Percentiles rank a stretch among this genome's conserved stretches.
Evolutionary conservation across 805 yeast genomes (phyloP).

Genomic region (Kodamaea kaohsiungensis): DNA sequence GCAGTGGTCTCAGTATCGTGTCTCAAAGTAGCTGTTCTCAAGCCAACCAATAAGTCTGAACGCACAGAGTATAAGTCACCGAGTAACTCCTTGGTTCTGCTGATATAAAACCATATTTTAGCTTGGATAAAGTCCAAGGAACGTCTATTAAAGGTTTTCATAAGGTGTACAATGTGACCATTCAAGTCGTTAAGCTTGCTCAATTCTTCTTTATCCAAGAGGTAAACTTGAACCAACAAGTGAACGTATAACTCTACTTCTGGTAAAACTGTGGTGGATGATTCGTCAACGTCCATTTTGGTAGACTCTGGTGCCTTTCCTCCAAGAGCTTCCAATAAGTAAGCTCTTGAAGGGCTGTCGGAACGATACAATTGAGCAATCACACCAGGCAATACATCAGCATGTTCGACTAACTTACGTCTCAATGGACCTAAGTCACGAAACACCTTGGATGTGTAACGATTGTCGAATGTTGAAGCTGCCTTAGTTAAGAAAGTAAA

Average conservation of each 20-base stretch:
- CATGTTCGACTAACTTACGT: slow-evolving; percentile 51
- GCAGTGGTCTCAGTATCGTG: slow-evolving; percentile 94
- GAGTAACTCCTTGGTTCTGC: slow-evolving; percentile 71
- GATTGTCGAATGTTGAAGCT: slow-evolving; percentile 74
- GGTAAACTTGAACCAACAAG: slow-evolving; percentile 72
- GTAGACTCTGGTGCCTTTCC: neutral
- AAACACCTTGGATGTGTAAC: slow-evolving; percentile 82
- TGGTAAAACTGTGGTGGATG: slow-evolving; percentile 52
- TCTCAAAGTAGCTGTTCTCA: slow-evolving; percentile 86
- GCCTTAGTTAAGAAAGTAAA: slow-evolving; percentile 59
- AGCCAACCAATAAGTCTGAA: slow-evolving; percentile 66
- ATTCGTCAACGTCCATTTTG: slow-evolving; percentile 8
- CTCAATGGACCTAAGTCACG: slow-evolving; percentile 80
- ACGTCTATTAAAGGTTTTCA: slow-evolving; percentile 72
- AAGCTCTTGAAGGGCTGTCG: slow-evolving; percentile 41
- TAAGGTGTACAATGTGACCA: slow-evolving; percentile 48
- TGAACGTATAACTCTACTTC: slow-evolving; percentile 81
- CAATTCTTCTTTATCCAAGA: slow-evolving; percentile 62
- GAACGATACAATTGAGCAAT: slow-evolving; percentile 58
- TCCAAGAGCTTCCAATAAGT: slow-evolving; percentile 35
- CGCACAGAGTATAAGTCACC: slow-evolving; percentile 58
- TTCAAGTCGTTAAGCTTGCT: slow-evolving; percentile 55
- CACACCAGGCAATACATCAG: slow-evolving; percentile 54
- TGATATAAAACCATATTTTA: slow-evolving; percentile 89
- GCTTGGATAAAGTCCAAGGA: slow-evolving; percentile 85